Base-by-base conservation (phyloP, 2,329 filamentous ascomycete genomes). In the Fusarium verticillioides region DNA sequence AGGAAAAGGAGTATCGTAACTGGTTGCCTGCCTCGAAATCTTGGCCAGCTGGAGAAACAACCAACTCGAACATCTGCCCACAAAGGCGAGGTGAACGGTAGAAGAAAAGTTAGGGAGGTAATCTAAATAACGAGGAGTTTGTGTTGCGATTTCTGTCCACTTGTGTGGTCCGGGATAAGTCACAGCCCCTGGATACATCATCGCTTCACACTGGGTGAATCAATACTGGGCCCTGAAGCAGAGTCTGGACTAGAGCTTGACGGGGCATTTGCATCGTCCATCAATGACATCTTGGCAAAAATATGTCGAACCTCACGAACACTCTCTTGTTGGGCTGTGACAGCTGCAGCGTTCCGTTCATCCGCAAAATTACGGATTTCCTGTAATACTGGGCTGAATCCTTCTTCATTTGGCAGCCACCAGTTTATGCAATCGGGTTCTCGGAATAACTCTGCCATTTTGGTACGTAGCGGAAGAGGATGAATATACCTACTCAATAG, bases 381-480 rank as follows among this genome's bases (percentile, higher is more conserved):
- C 58, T 91, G 91, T 60, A 98, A 87, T 46, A 97, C 89, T 2
- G 89, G 88, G 16, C 89, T 92, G 77, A 93, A 93, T 4, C 89
- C 90, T 83, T 96, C 93, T 70, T 94, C 90, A 80, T 96, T 89
- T 5, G 95, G 94, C 6, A 98, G 88, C 96, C 96, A 99, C 94
- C 95, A 98, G 64, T 92, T 87, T 49, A 89, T 89, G 60, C 95
- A 90, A 26, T 91, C 90, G 19, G 90, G 87, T 47, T 94, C 89
- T 67, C 88, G 86, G 87, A 96, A 97, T 30, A 94, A 81, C 52
- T 93, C 88, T 37, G 93, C 90, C 88, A 98, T 92, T 73, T 92
- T 91, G 37, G 84, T 86, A 65, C 96, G 92, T 76, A 96, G 91
- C 18, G 89, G 89, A 36, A 90, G 85, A 3, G 95, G 92, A 75